Evolutionary conservation across 257 asterid species (phyloP).

Genomic region (Lycium ferocissimum): DNA sequence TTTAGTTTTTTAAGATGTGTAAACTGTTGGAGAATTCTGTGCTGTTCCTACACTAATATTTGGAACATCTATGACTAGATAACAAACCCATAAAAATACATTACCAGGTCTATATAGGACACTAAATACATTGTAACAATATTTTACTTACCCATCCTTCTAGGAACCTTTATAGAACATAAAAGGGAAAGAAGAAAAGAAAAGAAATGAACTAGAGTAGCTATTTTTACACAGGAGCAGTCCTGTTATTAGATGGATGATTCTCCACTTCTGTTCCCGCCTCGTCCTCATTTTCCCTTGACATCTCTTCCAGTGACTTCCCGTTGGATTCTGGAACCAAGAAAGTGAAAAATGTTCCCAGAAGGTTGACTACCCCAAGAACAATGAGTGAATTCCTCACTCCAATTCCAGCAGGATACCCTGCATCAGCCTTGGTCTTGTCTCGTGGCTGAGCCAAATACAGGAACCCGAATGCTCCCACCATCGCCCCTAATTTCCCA

Average conservation of each 20-base stretch:
- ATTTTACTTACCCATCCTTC: too few species aligned
- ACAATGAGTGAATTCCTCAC: conserved; percentile 45
- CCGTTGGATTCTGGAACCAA: conserved; percentile 49
- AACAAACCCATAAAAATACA: too few species aligned
- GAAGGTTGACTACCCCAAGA: conserved; percentile 37
- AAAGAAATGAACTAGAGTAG: too few species aligned
- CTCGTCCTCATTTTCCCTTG: conserved; percentile 40
- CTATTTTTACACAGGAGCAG: conserved; percentile 31
- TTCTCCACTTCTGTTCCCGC: conserved; percentile 5
- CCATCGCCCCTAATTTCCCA: conserved; percentile 52
- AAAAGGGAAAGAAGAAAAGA: too few species aligned
- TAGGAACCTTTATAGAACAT: too few species aligned
- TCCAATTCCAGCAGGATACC: conserved; percentile 51
- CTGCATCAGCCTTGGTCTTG: conserved; percentile 31
- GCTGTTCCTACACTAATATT: too few species aligned
- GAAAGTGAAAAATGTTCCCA: conserved; percentile 42
- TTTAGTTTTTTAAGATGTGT: neutral
- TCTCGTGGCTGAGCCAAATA: conserved; percentile 44
- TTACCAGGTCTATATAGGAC: neutral
- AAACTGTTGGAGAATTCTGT: neutral
- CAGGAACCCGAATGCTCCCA: conserved; percentile 51
- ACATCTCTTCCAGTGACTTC: conserved; percentile 50
- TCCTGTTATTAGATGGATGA: neutral
- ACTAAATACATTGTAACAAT: neutral
- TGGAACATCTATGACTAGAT: neutral